phyloP scores from a whole-genome alignment of 495 filamentous ascomycete species.

The Tetracladium marchalianum region DNA sequence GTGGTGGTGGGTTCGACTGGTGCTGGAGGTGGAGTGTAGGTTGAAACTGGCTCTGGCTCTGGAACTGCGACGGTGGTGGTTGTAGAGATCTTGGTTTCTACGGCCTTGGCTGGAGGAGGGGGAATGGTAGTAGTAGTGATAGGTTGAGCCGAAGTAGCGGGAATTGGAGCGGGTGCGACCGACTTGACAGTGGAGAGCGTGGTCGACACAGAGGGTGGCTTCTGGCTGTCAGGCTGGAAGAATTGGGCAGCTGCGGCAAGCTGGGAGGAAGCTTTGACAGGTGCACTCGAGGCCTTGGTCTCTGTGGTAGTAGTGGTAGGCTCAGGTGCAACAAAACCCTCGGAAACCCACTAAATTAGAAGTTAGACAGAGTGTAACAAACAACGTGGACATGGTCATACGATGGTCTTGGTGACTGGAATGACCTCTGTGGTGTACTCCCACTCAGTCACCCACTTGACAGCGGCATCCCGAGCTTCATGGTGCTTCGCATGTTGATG shows the following conservation, averaged over 20 bases:
- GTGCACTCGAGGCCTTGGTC: constrained; percentile 18
- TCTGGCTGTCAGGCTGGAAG: constrained; percentile 23
- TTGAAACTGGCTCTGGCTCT: constrained; percentile 5
- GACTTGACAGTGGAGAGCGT: constrained; percentile 7
- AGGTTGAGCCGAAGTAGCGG: constrained; percentile 3
- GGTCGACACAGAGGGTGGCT: constrained; percentile 13
- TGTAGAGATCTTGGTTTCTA: constrained; percentile 10
- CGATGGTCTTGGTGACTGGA: constrained; percentile 29
- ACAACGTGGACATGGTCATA: constrained; percentile 20
- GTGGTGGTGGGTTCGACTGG: neutral
- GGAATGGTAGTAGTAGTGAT: neutral
- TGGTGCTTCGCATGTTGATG: constrained; percentile 22
- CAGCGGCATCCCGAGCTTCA: constrained; percentile 23
- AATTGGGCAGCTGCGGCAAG: constrained; percentile 27
- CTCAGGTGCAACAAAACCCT: constrained; percentile 13
- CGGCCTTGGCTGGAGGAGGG: neutral
- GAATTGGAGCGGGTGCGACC: constrained; percentile 2
- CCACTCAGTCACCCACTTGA: constrained; percentile 31
- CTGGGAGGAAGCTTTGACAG: constrained; percentile 10
- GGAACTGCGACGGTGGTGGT: constrained; percentile 11
- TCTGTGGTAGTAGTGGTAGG: constrained; percentile 32
- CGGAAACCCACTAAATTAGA: constrained; percentile 17
- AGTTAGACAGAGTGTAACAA: too few species aligned
- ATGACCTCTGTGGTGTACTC: constrained; percentile 27
- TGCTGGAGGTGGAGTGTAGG: constrained; percentile 15